A percentile compares a stretch with the other conserved stretches of the same genome.
These are phyloP conservation scores for Microbotryomycetes sp. DNA, from an alignment of 1,284 basidiomycete genomes.

Conservation along the genomic window DNA sequence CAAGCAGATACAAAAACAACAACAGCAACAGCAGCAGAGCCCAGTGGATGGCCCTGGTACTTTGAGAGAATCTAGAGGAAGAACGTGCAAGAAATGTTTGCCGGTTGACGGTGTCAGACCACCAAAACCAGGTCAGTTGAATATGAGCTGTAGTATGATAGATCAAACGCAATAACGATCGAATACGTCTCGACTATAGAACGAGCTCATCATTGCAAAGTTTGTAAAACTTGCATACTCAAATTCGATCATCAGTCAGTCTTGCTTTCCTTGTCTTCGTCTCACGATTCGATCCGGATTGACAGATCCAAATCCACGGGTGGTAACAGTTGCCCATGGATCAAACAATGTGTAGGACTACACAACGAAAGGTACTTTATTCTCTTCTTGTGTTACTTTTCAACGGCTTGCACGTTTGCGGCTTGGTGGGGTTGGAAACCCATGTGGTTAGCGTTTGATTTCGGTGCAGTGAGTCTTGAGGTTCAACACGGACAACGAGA, in stretches of 20 bases:
- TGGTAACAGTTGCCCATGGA: constrained; percentile 55
- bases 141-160: too few species aligned
- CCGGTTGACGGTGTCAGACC: constrained; percentile 49
- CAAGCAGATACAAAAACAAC: constrained; percentile 8
- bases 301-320: constrained; percentile 18
- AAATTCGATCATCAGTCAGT: constrained; percentile 90
- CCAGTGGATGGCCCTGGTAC: not conserved
- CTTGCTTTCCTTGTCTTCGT: constrained; percentile 5
- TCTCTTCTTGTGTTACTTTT: constrained; percentile 68
- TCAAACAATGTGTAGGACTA: constrained; percentile 71
- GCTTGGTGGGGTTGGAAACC: constrained; percentile 29
- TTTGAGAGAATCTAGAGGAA: not conserved
- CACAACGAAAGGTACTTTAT: constrained; percentile 95
- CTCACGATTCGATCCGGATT: not conserved
- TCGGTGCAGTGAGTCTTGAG: constrained; percentile 1
- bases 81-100: constrained; percentile 39
- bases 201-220: constrained; percentile 90
- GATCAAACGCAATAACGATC: not conserved
- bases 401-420: constrained; percentile 30
- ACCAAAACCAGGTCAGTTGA: constrained; percentile 67
- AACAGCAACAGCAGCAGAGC: constrained; percentile 6
- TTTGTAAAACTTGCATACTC: constrained; percentile 84
- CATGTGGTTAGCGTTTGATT: constrained; percentile 21
- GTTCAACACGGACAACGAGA: not conserved
- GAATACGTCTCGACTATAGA: too few species aligned